Evolutionary conservation across 1,139 yeast genomes (phyloP).

Genomic region (Sugiyamaella sp.): DNA sequence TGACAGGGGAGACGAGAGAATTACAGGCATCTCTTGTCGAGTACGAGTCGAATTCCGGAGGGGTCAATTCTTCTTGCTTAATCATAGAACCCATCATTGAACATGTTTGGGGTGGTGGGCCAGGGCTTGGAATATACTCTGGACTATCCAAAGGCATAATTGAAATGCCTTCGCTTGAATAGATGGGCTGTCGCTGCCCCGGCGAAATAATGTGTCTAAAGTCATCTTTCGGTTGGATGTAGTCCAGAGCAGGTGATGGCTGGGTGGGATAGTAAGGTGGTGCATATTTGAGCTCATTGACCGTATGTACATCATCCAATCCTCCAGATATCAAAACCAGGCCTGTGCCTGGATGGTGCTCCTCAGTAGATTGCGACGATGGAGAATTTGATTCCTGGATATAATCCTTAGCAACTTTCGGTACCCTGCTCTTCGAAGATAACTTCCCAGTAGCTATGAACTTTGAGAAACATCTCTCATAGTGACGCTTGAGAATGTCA

Average conservation of each 20-base stretch:
- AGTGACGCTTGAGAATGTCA: slow-evolving; percentile 38
- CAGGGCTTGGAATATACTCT: slow-evolving; percentile 5
- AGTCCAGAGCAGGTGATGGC: not conserved
- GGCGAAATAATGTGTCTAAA: not conserved
- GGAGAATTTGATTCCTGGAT: not conserved
- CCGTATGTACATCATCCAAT: too few species aligned
- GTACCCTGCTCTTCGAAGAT: slow-evolving; percentile 31
- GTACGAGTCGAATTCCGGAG: slow-evolving; percentile 1
- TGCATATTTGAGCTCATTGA: not conserved
- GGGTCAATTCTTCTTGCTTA: slow-evolving; percentile 3
- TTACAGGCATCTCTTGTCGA: slow-evolving; percentile 4
- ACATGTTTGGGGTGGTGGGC: not conserved
- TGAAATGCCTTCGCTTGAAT: not conserved
- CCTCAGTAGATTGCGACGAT: not conserved
- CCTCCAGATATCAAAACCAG: not conserved
- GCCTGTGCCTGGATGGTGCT: not conserved
- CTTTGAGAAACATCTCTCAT: slow-evolving; percentile 31
- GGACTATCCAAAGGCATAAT: slow-evolving; percentile 4
- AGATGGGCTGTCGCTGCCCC: not conserved
- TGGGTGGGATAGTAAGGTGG: not conserved
- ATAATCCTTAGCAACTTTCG: slow-evolving; percentile 23
- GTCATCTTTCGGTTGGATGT: not conserved
- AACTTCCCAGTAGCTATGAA: slow-evolving; percentile 29
- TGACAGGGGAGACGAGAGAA: slow-evolving; percentile 8
- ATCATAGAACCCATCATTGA: slow-evolving; percentile 1